A percentile compares a stretch with the other conserved stretches of the same genome.
Evolutionary conservation across 169 alveolate species (phyloP).

Genomic region (Plasmodium relictum): DNA sequence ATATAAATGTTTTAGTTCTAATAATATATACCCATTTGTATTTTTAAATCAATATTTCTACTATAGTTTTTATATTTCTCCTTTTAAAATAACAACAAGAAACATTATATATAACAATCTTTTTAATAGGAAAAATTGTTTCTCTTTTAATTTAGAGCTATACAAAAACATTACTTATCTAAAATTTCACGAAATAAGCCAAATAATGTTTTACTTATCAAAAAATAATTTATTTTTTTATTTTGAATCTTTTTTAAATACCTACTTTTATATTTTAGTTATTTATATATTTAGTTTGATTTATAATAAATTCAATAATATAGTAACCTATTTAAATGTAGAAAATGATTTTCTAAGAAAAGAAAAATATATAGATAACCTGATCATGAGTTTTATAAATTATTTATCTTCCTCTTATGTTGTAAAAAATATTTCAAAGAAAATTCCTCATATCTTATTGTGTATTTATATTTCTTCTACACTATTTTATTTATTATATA

Average conservation of each 20-base stretch:
- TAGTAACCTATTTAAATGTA: background rate
- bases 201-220: constrained; percentile 53
- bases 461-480: constrained; percentile 25
- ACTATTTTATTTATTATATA: constrained; percentile 13
- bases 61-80: background rate
- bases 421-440: constrained; percentile 10
- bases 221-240: constrained; percentile 40
- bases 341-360: background rate
- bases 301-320: background rate
- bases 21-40: constrained; percentile 45
- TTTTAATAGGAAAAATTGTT: background rate
- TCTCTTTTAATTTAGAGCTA: background rate
- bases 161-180: background rate
- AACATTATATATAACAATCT: background rate
- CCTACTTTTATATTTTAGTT: constrained; percentile 21
- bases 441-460: background rate
- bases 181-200: constrained; percentile 14
- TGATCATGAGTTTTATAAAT: constrained; percentile 42
- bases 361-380: constrained; percentile 27
- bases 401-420: constrained; percentile 52
- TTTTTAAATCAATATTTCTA: constrained; percentile 40
- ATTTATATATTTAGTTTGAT: constrained; percentile 9
- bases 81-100: background rate
- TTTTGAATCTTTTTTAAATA: constrained; percentile 43
- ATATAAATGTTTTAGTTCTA: constrained; percentile 47